Evolutionary conservation across 352 stramenopile genomes (phyloP), one percentile per base, ranked within the genome.

Genomic region (Globisporangium cystogenes): DNA sequence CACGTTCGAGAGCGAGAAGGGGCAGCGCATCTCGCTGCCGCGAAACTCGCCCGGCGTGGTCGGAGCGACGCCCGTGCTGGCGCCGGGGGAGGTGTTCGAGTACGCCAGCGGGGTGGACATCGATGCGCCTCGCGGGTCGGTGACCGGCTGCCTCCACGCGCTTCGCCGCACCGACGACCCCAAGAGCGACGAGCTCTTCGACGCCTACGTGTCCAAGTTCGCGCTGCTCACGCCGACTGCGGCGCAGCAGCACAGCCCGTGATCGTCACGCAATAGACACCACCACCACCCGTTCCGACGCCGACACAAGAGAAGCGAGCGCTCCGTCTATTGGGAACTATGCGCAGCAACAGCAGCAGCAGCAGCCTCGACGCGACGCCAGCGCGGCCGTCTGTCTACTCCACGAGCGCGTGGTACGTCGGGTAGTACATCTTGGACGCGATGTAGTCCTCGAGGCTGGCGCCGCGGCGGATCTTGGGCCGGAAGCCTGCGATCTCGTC

Each of bases 361-460:
- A 2, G 26, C 26, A 29, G 20, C 2, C 6, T 46, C 21, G 20
- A 5, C 5, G 40, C 40, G 14, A 18, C 33, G 39, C n/a, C 18
- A 26, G n/a, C n/a, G n/a, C n/a, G n/a, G n/a, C n/a, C n/a, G n/a
- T n/a, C n/a, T n/a, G n/a, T n/a, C n/a, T 82, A 90, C 59, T 98
- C 88, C 39, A 98, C 85, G 14, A 98, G 65, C 51, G 92, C 77
- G 50, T 97, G 88, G 72, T 98, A 98, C 45, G 87, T 76, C 15
- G 94, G 94, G 67, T 93, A 90, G 70, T 98, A 98, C 92, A 98
- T 98, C 74, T 98, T 98, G 44, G 74, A 92, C 4, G 76, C 74
- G 16, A 98, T 86, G 64, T 89, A 98, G 33, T 76, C 72, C 57
- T 97, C 80, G 11, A 98, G 70, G 55, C 90, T 87, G 8, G 70